Evolutionary conservation across 2,329 filamentous ascomycete species (phyloP), one percentile per base, ranked within the genome.

Genomic region (Fulvia fulva): DNA sequence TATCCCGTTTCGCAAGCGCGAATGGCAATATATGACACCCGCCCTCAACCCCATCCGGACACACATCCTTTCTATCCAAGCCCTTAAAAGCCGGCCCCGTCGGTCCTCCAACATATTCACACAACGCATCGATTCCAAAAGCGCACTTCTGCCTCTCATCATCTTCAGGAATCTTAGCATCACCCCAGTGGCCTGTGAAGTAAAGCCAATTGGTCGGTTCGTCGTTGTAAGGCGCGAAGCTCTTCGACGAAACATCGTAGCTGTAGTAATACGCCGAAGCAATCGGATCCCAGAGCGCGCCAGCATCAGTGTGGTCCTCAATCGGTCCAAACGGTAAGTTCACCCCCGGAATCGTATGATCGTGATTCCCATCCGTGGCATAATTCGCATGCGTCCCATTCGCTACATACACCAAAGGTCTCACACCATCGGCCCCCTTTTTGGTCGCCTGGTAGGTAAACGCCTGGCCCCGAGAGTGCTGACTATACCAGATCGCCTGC

Each of bases 381-480:
- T 88, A 88, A 66, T 83, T 84, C 8, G 86, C 86, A 70, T 89
- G 86, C 0, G 80, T 81, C 8, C 86, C 86, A 51, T 82, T 82
- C 0, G 81, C 80, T 1, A 80, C 80, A 69, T 85, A 88, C 23
- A 76, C 75, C 28, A 87, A 72, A 1, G 85, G 84, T 58, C 72
- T 52, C 28, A 74, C 68, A 12, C 84, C 74, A 1, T 74, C 66
- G 2, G 78, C 79, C 46, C 75, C 70, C 65, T 87, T 84, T 61
- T 86, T 78, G 1, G 82, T 75, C 1, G 78, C 75, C 3, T 73
- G 63, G 66, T 86, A 88, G 2, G 76, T 78, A 70, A 87, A 88
- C 1, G 86, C 85, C 70, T 88, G 76, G 4, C 86, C 86, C 61
- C 80, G 78, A 28, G 77, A 72, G 68, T 88, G 86, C 67, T 88